Evolutionary conservation across 345 rosid species (phyloP).

Genomic region (Eucalyptus tenuipes): DNA sequence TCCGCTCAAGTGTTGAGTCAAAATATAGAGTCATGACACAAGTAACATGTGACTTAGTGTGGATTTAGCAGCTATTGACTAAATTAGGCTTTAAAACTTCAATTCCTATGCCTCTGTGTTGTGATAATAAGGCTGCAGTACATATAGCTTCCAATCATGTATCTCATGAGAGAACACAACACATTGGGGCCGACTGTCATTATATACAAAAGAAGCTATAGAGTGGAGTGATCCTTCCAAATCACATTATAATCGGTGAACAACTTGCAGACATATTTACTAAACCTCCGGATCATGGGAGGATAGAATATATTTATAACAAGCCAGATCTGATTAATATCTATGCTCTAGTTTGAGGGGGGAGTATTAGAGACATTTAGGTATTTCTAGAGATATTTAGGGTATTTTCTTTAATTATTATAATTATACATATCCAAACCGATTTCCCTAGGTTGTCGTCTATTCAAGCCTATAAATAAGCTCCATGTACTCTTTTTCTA

Average conservation of each 20-base stretch:
- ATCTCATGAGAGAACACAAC: not conserved
- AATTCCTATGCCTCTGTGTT: not conserved
- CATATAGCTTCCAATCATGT: fast-evolving
- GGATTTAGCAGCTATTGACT: not conserved
- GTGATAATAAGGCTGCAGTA: fast-evolving
- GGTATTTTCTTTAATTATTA: not conserved
- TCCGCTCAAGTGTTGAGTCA: not conserved
- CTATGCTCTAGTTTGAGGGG: not conserved
- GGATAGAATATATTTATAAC: not conserved
- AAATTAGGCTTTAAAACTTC: not conserved
- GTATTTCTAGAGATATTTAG: not conserved
- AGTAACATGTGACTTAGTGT: not conserved
- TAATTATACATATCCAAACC: not conserved
- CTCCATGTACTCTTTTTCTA: not conserved
- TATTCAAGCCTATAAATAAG: not conserved
- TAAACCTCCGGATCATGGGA: fast-evolving
- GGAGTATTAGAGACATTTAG: not conserved
- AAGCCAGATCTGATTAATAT: not conserved
- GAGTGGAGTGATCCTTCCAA: not conserved
- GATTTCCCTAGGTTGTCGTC: fast-evolving
- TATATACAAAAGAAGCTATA: too few species aligned
- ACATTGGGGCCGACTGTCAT: fast-evolving
- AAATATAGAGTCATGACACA: not conserved
- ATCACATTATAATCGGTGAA: not conserved
- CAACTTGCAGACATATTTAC: not conserved